These are phyloP conservation scores for Immersiella caudata DNA, from an alignment of 495 filamentous ascomycete genomes.

Conservation along the genomic window DNA sequence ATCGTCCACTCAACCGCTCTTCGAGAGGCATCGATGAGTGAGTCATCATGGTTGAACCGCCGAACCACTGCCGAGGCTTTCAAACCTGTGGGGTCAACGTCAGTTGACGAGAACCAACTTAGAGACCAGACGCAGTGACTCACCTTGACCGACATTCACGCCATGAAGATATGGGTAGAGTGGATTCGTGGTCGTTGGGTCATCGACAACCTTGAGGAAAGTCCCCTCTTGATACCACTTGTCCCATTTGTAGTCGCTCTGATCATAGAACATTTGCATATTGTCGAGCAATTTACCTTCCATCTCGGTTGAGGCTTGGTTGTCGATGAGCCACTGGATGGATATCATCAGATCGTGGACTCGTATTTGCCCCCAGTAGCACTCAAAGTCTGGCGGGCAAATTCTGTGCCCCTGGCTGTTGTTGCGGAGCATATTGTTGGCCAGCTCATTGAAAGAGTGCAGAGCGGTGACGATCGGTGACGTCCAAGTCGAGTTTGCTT, in stretches of 20 bases:
- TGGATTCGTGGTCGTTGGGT: slow-evolving; percentile 21
- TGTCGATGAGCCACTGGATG: slow-evolving; percentile 57
- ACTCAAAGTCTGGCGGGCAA: slow-evolving; percentile 25
- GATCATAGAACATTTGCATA: slow-evolving; percentile 34
- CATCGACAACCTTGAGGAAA: slow-evolving; percentile 23
- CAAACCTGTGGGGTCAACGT: slow-evolving; percentile 17
- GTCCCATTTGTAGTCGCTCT: slow-evolving; percentile 29
- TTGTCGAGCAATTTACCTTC: slow-evolving; percentile 35
- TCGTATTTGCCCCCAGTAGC: slow-evolving; percentile 32
- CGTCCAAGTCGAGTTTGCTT: slow-evolving; percentile 47
- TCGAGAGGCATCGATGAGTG: slow-evolving; percentile 27
- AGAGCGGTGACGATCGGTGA: slow-evolving; percentile 41
- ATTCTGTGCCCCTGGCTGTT: slow-evolving; percentile 26
- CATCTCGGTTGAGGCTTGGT: slow-evolving; percentile 35
- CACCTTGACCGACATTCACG: slow-evolving; percentile 40
- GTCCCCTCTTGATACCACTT: slow-evolving; percentile 24
- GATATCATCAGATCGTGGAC: slow-evolving; percentile 39
- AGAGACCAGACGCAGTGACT: neutral
- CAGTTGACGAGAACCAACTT: neutral
- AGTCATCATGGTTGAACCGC: slow-evolving; percentile 32
- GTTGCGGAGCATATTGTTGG: slow-evolving; percentile 46
- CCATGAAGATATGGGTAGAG: slow-evolving; percentile 33
- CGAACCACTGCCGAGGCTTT: slow-evolving; percentile 33
- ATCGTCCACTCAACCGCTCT: slow-evolving; percentile 37
- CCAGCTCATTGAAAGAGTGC: slow-evolving; percentile 42